Evolutionary conservation across 2,329 filamentous ascomycete genomes (phyloP), one percentile per base, ranked within the genome.

Genomic region (Xylaria sp.): DNA sequence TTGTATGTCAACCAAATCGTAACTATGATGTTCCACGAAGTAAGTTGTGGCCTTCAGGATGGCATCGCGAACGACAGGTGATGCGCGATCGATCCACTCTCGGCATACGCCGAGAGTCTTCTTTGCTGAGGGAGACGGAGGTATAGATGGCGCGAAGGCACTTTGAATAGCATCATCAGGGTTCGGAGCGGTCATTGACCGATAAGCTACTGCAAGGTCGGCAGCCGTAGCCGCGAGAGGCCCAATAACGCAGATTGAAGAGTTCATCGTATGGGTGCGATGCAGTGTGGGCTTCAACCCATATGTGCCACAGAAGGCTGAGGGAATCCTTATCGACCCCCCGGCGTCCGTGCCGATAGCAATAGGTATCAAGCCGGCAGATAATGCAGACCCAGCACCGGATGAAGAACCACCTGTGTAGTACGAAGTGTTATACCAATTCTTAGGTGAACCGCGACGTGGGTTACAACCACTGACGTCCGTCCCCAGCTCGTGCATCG

Each of bases 391-490:
- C 0, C 83, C 91, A 2, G 85, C 89, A 2, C 92, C 92, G 2
- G 91, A 91, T 0, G 92, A 93, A 0, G 91, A 94, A 28, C 92
- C 92, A 50, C 92, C 92, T 4, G 90, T 87, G 74, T 93, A 96
- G 80, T 93, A 95, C 2, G 82, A 76, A 17, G 82, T 80, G 76
- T 94, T 94, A 75, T 91, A 86, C 67, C 91, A 92, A 76, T 96
- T 95, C 17, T 86, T 82, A 0, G 92, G 90, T 0, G 91, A 92
- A 38, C 92, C 92, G 72, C 86, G 89, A 40, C 81, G 83, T 5
- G 88, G 85, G 72, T 96, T 96, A 75, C 92, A 92, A 67, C 93
- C 93, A n/a, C 85, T 93, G 0, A 90, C 92, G 71, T 95, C 90
- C 70, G 91, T 85, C 1, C 92, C 92, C 40, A 94, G 75, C 77